Conservation (phyloP, 331 rosid species). For the Telfairia occidentalis region DNA sequence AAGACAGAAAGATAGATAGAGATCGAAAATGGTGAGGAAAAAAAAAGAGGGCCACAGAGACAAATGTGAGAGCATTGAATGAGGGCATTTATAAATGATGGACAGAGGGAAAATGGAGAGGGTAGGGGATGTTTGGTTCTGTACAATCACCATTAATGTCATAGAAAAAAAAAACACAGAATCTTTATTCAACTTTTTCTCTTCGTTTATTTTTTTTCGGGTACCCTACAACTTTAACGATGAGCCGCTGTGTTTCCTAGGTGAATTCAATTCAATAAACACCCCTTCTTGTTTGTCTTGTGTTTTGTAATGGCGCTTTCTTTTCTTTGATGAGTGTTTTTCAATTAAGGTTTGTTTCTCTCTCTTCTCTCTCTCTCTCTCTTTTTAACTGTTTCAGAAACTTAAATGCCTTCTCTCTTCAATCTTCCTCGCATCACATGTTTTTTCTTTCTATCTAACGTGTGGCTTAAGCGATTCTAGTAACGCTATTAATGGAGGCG, state of each 20-base stretch:
- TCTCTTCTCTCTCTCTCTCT: neutral
- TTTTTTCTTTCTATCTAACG: neutral
- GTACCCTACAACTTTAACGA: conserved; percentile 37
- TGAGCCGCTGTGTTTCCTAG: neutral
- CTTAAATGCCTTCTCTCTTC: neutral
- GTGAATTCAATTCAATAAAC: neutral
- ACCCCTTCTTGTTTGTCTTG: neutral
- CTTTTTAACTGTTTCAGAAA: neutral
- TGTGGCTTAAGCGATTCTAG: neutral
- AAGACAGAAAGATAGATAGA: conserved; percentile 36
- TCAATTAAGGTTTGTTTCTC: neutral
- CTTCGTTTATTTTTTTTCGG: neutral
- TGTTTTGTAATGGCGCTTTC: neutral
- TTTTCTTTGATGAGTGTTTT: neutral
- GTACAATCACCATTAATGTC: conserved; percentile 53
- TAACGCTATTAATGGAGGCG: neutral
- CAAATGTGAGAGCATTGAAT: conserved; percentile 59
- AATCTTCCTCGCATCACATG: neutral
- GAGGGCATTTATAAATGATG: conserved; percentile 59
- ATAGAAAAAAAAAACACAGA: conserved; percentile 17
- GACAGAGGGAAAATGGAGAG: conserved; percentile 18
- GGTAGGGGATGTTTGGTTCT: conserved; percentile 61
- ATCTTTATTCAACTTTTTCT: neutral
- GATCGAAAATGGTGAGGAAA: neutral
- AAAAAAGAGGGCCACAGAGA: conserved; percentile 34